Evolutionary conservation across 352 stramenopile species (phyloP), one percentile per base, ranked within the genome.

Genomic region (Peronosclerospora sorghi): DNA sequence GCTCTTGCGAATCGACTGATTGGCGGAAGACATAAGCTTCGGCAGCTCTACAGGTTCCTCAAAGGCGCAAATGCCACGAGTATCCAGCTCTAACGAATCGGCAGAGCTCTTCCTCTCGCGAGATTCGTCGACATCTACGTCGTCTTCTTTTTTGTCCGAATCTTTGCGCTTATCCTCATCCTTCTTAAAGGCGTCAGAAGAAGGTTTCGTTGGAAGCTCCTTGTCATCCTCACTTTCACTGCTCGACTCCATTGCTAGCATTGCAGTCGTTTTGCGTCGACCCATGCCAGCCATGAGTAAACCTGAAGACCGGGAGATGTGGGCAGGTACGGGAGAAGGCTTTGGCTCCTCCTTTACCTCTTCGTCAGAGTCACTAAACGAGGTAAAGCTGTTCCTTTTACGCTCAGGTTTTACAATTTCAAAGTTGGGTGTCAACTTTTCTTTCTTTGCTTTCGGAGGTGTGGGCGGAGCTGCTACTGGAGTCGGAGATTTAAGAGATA

Each of bases 351-450:
- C 58, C 51, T 90, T 90, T 1, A 70, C 67, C 43, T 88, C 75
- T 49, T 88, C 75, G 41, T 94, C 81, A 17, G 77, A 90, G 32
- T 87, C 74, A 35, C 75, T 78, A 53, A 94, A 94, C 19, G 81
- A 94, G 15, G 69, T 88, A 32, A 94, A 94, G 44, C 81, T 94
- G 39, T 68, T 64, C 20, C 69, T 68, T 36, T 82, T 86, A 14
- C 69, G 76, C 51, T 44, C 52, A 29, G 51, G 63, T 30, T 78
- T 68, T 9, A 87, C 78, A 24, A 90, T 73, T 12, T 59, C 66
- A 24, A 86, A 90, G 51, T 86, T 87, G 12, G 78, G 78, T 8
- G 54, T 78, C 12, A 86, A 42, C 9, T 40, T 41, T 24, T 51
- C 32, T 44, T 51, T 60, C 47, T 74, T 74, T 7, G 30, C 18